phyloP scores from a whole-genome alignment of 2,329 filamentous ascomycete species.

The Colletotrichum gloeosporioides region DNA sequence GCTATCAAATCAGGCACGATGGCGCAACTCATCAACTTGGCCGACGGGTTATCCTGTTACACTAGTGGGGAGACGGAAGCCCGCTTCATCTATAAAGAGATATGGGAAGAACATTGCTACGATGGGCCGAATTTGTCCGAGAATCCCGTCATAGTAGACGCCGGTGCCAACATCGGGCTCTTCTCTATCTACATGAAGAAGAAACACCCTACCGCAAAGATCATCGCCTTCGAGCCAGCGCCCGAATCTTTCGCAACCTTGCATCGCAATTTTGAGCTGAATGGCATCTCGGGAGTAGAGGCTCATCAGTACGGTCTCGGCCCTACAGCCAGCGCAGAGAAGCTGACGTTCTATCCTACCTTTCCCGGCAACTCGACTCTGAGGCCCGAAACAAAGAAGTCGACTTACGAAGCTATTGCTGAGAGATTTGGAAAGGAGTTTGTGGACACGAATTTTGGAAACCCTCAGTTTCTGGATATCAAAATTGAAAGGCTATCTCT shows the following conservation, averaged over 20 bases:
- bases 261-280: slow-evolving; percentile 23
- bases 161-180: slow-evolving; percentile 31
- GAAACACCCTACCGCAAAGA: slow-evolving; percentile 26
- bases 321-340: neutral
- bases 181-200: slow-evolving; percentile 30
- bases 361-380: slow-evolving; percentile 28
- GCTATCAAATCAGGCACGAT: neutral
- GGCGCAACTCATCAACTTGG: neutral
- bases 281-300: slow-evolving; percentile 14
- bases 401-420: slow-evolving; percentile 12
- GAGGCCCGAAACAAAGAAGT: slow-evolving; percentile 21
- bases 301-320: slow-evolving; percentile 20
- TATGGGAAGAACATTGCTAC: slow-evolving; percentile 27
- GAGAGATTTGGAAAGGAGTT: neutral
- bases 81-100: slow-evolving; percentile 26
- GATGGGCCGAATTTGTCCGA: slow-evolving; percentile 16
- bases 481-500: slow-evolving; percentile 23
- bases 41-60: slow-evolving; percentile 20
- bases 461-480: slow-evolving; percentile 15
- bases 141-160: slow-evolving; percentile 26
- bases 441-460: slow-evolving; percentile 4
- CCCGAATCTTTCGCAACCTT: slow-evolving; percentile 23
- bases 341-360: slow-evolving; percentile 25
- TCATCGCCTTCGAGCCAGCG: slow-evolving; percentile 31
- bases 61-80: slow-evolving; percentile 20